phyloP scores from a whole-genome alignment of 2,329 filamentous ascomycete genomes.

The Sarocladium oryzae region DNA sequence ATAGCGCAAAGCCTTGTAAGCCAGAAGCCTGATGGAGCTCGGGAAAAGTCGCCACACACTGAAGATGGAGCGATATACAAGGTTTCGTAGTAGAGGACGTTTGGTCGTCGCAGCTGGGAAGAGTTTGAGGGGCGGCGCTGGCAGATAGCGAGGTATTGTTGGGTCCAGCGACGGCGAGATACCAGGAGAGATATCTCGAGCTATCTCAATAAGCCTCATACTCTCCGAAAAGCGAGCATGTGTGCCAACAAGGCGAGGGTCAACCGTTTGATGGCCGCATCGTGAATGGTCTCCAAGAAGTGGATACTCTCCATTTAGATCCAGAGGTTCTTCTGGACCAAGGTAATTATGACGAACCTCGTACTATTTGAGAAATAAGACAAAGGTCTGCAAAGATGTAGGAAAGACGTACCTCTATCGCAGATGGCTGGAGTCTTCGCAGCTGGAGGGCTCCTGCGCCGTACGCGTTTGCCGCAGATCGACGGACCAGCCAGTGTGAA shows the following conservation, averaged over 20 bases:
- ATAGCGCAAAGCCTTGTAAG: neutral
- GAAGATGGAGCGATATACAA: neutral
- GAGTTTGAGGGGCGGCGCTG: slow-evolving; percentile 4
- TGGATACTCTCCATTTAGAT: slow-evolving; percentile 18
- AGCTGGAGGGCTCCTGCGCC: slow-evolving; percentile 18
- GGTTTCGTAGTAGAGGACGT: neutral
- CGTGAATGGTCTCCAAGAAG: slow-evolving; percentile 26
- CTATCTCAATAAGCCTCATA: slow-evolving; percentile 14
- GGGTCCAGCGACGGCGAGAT: slow-evolving; percentile 6
- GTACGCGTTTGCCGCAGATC: slow-evolving; percentile 19
- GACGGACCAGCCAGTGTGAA: slow-evolving; percentile 24
- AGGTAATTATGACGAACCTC: slow-evolving; percentile 2
- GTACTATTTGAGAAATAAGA: slow-evolving; percentile 1
- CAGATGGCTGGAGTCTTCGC: slow-evolving; percentile 18
- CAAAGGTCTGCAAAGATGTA: neutral
- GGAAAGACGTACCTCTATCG: slow-evolving; percentile 20
- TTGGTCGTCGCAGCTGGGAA: neutral
- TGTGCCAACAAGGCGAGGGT: slow-evolving; percentile 22
- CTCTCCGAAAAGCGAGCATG: slow-evolving; percentile 21
- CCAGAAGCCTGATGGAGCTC: neutral
- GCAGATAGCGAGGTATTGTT: neutral
- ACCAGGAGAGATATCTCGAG: neutral
- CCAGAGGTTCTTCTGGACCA: slow-evolving; percentile 12
- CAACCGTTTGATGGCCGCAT: slow-evolving; percentile 17
- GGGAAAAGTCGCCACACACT: neutral